Conservation (phyloP, 495 filamentous ascomycete genomes). For the Astrocystis sublimbata region DNA sequence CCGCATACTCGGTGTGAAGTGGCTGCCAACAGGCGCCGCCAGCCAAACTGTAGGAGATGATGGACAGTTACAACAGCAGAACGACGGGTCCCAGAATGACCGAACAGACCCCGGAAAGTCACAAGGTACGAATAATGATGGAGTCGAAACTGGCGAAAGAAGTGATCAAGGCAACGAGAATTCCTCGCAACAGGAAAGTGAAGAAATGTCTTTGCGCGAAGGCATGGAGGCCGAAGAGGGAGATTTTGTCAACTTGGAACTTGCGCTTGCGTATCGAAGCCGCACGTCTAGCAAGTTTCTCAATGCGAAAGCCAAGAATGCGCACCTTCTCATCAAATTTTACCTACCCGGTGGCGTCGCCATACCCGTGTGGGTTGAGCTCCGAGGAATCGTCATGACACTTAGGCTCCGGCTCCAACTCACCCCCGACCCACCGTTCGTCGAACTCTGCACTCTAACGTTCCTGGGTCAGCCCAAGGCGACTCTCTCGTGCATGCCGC, state of each 20-base stretch:
- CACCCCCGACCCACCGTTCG: conserved; percentile 71
- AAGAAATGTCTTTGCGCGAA: conserved; percentile 54
- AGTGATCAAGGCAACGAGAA: conserved; percentile 22
- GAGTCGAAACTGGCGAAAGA: conserved; percentile 25
- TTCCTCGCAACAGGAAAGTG: conserved; percentile 35
- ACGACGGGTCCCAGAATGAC: conserved; percentile 46
- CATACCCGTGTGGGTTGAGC: conserved; percentile 71
- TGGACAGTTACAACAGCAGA: conserved; percentile 46
- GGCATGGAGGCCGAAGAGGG: conserved; percentile 75
- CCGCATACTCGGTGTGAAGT: conserved; percentile 63
- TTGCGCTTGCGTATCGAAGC: conserved; percentile 68
- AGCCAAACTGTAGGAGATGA: conserved; percentile 56
- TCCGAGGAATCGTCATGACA: conserved; percentile 64
- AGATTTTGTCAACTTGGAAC: conserved; percentile 70
- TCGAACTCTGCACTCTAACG: conserved; percentile 67
- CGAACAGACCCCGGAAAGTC: conserved; percentile 47
- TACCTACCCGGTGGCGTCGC: conserved; percentile 61
- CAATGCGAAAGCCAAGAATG: conserved; percentile 63
- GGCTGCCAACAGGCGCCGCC: conserved; percentile 67
- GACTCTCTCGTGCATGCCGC: conserved; percentile 66
- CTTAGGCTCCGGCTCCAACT: conserved; percentile 67
- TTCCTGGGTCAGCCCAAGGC: conserved; percentile 76
- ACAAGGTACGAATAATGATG: conserved; percentile 35
- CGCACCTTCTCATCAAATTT: conserved; percentile 68
- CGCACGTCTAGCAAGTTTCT: conserved; percentile 56